phyloP scores from a whole-genome alignment of 768 basidiomycete genomes.

The Cystofilobasidium macerans region DNA sequence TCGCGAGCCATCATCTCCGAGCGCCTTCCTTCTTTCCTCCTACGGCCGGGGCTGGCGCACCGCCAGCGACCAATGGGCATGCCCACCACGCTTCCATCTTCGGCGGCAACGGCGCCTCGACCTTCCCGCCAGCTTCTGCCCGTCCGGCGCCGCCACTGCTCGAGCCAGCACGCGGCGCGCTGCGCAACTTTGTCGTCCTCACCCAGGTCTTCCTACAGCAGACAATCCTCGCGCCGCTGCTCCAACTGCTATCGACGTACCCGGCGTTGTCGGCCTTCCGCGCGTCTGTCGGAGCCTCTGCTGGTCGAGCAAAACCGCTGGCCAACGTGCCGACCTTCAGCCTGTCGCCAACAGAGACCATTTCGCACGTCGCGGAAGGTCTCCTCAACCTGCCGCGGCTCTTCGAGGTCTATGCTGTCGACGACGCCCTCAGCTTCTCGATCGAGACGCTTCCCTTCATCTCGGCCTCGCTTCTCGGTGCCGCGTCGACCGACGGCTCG shows the following conservation, averaged over 20 bases:
- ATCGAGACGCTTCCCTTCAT: constrained; percentile 67
- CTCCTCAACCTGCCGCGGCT: constrained; percentile 81
- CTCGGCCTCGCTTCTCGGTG: constrained; percentile 30
- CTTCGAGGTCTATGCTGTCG: constrained; percentile 87
- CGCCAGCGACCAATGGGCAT: neutral
- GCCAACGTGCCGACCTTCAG: constrained; percentile 75
- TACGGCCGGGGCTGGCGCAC: constrained; percentile 9
- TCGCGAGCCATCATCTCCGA: neutral
- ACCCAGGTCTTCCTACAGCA: constrained; percentile 69
- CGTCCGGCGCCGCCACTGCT: constrained; percentile 41
- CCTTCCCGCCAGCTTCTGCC: constrained; percentile 18
- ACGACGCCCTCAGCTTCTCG: constrained; percentile 80
- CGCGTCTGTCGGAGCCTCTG: constrained; percentile 43
- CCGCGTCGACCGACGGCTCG: constrained; percentile 1
- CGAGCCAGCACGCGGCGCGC: constrained; percentile 46
- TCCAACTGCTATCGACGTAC: constrained; percentile 61
- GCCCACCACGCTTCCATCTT: neutral
- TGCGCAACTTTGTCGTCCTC: constrained; percentile 55
- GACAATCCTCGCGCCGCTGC: constrained; percentile 73
- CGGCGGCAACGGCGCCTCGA: neutral
- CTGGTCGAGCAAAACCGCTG: constrained; percentile 42
- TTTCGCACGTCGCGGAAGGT: constrained; percentile 86
- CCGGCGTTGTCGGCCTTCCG: constrained; percentile 50
- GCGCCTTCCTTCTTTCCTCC: constrained; percentile 27
- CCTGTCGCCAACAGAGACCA: constrained; percentile 73